Base-by-base conservation (phyloP, 352 stramenopile species). In the Phytophthora ohioensis region DNA sequence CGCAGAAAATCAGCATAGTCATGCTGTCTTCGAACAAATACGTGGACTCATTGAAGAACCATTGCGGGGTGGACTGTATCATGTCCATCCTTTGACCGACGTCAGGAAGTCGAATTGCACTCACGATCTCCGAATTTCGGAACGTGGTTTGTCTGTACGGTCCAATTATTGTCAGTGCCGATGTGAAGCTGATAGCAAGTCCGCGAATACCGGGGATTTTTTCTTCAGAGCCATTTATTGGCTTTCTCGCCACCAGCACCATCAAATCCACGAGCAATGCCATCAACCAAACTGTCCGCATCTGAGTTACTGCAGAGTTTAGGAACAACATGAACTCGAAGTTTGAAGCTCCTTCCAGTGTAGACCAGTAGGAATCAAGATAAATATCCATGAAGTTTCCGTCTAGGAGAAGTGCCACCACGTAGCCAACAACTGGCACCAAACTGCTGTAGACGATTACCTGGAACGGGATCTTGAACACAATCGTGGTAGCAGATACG, bases 391-490 rank as follows among this genome's bases (percentile, higher is more conserved):
- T 73, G 17, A 85, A 76, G 52, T 55, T 74, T n/a, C 60, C 69
- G 38, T 90, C 81, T 17, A 90, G 65, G 15, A 77, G 52, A 1
- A 87, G 75, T 0, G 78, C 80, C 0, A 71, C 0, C 1, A 76
- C 70, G 45, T 90, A 90, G 9, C 59, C 17, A 2, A 67, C 27
- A 8, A 87, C 57, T 2, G 82, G 80, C 9, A 90, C 53, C 31
- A 71, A 66, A 12, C 73, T 87, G 17, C 73, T 65, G 43, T 91
- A 91, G 0, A 91, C 69, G 10, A 89, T 71, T 0, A 81, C 73
- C 38, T 91, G 77, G 41, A 84, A 84, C n/a, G 81, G 82, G 32
- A 91, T 81, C 41, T 68, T 78, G 9, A 65, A 56, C 47, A 86
- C 38, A 5, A 68, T 78, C 4, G 27, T 12, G 27, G 71, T 12